Base-by-base conservation (phyloP, 2,329 filamentous ascomycete species). In the Myriosclerotinia curreyana region DNA sequence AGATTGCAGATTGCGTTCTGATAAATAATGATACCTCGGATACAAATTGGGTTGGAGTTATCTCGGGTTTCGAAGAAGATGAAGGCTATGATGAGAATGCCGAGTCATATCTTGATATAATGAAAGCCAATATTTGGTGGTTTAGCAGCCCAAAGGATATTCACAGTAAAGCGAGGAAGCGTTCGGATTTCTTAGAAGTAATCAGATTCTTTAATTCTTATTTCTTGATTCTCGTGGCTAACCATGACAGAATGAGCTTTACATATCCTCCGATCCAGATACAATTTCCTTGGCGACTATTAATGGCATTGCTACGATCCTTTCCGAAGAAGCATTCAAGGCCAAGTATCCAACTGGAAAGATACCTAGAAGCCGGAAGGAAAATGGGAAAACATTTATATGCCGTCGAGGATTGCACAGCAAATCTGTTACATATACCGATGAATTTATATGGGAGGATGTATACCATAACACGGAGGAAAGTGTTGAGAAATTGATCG, bases 91-190 rank as follows among this genome's bases (percentile, higher is more conserved):
- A 88, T 34, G 94, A 90, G 63, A 90, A 89, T 67, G 54, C 54
- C 28, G 54, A 58, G 22, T 58, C 54, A 48, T 58, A 58, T 15
- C 40, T 34, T 58, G 53, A 58, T 25, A 50, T 56, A 31, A 64
- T 61, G 62, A 44, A 55, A n/a, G 65, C 58, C 38, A 53, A 55
- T 28, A 95, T 99, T 73, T 88, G 97, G 83, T 99, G 71, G 95
- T 97, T 99, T 74, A 92, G 91, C 0, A 92, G 91, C 0, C 90
- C 96, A 71, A 90, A 89, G 72, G 94, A 98, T 77, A 91, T 97
- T 66, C 85, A 88, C 36, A 95, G 91, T 71, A 89, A 88, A 74
- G 84, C 86, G 65, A 94, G 91, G 77, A 96, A 95, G 78, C 82
- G 92, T 72, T 83, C 80, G 15, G 95, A 99, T 76, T 91, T 86